These are phyloP conservation scores for Liriodendron chinense DNA, from an alignment of 164 flowering plant genomes.

Conservation along the genomic window DNA sequence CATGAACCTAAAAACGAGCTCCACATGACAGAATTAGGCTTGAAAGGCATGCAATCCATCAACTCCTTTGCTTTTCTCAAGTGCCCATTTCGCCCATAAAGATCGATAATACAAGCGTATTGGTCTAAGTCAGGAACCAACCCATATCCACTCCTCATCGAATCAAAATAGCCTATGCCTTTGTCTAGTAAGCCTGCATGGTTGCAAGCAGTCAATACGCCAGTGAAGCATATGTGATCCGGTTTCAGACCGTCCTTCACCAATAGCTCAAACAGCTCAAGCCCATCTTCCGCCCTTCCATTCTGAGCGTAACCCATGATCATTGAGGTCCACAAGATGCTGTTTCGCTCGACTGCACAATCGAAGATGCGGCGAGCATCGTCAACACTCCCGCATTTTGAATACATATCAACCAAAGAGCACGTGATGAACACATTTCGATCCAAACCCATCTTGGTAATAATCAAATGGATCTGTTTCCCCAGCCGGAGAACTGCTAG, in stretches of 20 bases:
- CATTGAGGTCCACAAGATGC: slow-evolving; percentile 43
- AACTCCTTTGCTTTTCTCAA: slow-evolving; percentile 41
- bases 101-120: slow-evolving; percentile 50
- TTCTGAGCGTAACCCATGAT: slow-evolving; percentile 43
- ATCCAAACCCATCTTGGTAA: slow-evolving; percentile 40
- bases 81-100: slow-evolving; percentile 43
- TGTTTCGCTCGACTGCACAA: slow-evolving; percentile 24
- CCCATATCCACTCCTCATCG: slow-evolving; percentile 38
- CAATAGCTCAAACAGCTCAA: slow-evolving; percentile 37
- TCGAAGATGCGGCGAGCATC: slow-evolving; percentile 38
- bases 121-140: slow-evolving; percentile 46
- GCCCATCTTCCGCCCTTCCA: slow-evolving; percentile 39
- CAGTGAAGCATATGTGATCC: slow-evolving; percentile 44
- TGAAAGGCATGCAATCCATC: slow-evolving; percentile 45
- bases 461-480: slow-evolving; percentile 36
- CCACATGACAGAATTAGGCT: slow-evolving; percentile 43
- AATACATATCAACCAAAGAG: slow-evolving; percentile 50
- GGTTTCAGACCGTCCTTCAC: slow-evolving; percentile 27
- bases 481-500: slow-evolving; percentile 35
- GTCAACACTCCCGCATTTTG: slow-evolving; percentile 43
- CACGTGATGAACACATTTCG: slow-evolving; percentile 30
- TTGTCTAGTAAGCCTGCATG: slow-evolving; percentile 46
- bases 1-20: slow-evolving; percentile 48
- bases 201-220: slow-evolving; percentile 51
- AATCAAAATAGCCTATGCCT: slow-evolving; percentile 39